phyloP scores from a whole-genome alignment of 805 yeast genomes.

The Candida chilensis region DNA sequence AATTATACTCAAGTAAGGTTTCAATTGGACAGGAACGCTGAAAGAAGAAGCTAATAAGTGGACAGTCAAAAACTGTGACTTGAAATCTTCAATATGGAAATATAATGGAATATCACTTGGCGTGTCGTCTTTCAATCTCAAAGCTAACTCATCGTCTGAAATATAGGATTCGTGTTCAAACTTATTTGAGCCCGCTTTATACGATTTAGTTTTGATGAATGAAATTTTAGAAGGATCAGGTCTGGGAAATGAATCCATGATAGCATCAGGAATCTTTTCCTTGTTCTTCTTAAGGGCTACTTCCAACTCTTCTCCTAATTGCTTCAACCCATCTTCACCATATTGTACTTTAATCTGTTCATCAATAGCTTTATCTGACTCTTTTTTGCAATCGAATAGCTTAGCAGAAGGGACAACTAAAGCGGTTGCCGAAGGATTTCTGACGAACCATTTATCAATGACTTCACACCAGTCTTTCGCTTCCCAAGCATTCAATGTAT shows the following conservation, averaged over 20 bases:
- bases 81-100: slow-evolving; percentile 70
- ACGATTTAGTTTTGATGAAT: slow-evolving; percentile 62
- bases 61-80: slow-evolving; percentile 71
- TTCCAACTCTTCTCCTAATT: slow-evolving; percentile 41
- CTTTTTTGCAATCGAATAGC: slow-evolving; percentile 46
- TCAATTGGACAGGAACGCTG: slow-evolving; percentile 36
- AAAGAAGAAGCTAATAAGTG: slow-evolving; percentile 52
- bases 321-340: slow-evolving; percentile 54
- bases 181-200: slow-evolving; percentile 48
- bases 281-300: slow-evolving; percentile 63
- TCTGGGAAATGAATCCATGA: slow-evolving; percentile 51
- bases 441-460: slow-evolving; percentile 42
- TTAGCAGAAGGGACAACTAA: slow-evolving; percentile 63
- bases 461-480: slow-evolving; percentile 58
- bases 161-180: too few species aligned
- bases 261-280: slow-evolving; percentile 59
- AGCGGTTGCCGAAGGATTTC: slow-evolving; percentile 55
- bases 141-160: too few species aligned
- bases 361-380: slow-evolving; percentile 39
- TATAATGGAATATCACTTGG: slow-evolving; percentile 50
- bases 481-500: slow-evolving; percentile 51
- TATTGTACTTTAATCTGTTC: slow-evolving; percentile 39
- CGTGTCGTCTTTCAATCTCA: too few species aligned
- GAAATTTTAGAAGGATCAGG: slow-evolving; percentile 71
- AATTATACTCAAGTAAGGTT: slow-evolving; percentile 61